A percentile compares a stretch with the other conserved stretches of the same genome.
These are phyloP conservation scores for Curvularia sp. DNA, from an alignment of 2,329 filamentous ascomycete species.

Conservation along the genomic window DNA sequence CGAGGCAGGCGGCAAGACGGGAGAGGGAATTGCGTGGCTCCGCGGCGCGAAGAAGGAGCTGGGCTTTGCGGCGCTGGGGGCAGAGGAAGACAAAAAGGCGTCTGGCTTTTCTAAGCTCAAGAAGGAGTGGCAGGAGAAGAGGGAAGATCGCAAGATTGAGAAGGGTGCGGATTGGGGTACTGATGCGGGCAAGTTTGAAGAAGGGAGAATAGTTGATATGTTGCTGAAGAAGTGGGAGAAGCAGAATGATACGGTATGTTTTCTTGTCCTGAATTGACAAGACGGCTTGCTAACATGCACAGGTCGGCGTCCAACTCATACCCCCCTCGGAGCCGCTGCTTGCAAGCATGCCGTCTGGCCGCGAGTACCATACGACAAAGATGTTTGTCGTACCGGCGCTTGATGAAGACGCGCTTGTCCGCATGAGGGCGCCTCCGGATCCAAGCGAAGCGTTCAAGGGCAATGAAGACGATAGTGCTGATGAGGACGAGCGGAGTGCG, in stretches of 20 bases:
- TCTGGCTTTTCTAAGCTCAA: conserved; percentile 70
- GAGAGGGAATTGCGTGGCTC: conserved; percentile 86
- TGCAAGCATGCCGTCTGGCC: conserved; percentile 81
- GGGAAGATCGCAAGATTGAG: conserved; percentile 80
- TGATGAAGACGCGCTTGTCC: conserved; percentile 66
- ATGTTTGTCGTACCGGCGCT: conserved; percentile 71
- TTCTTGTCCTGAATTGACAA: background rate
- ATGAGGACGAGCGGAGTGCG: conserved; percentile 43
- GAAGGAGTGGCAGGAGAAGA: conserved; percentile 76
- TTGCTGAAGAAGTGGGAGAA: conserved; percentile 88
- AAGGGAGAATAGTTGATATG: conserved; percentile 84
- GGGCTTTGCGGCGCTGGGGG: conserved; percentile 61
- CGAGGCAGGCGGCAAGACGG: conserved; percentile 80
- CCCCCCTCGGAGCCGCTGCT: conserved; percentile 75
- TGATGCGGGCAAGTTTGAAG: conserved; percentile 85
- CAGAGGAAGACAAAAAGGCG: conserved; percentile 54
- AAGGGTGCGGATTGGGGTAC: conserved; percentile 76
- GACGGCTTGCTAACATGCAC: conserved; percentile 2
- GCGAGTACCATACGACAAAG: conserved; percentile 80
- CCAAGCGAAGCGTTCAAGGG: conserved; percentile 52
- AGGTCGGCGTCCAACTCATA: conserved; percentile 82
- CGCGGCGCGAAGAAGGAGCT: conserved; percentile 77
- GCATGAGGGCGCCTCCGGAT: conserved; percentile 65
- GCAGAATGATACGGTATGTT: conserved; percentile 85
- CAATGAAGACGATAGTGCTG: conserved; percentile 47